phyloP scores from a whole-genome alignment of 192 early-diverging fungal species.

The Rhizophlyctis rosea region DNA sequence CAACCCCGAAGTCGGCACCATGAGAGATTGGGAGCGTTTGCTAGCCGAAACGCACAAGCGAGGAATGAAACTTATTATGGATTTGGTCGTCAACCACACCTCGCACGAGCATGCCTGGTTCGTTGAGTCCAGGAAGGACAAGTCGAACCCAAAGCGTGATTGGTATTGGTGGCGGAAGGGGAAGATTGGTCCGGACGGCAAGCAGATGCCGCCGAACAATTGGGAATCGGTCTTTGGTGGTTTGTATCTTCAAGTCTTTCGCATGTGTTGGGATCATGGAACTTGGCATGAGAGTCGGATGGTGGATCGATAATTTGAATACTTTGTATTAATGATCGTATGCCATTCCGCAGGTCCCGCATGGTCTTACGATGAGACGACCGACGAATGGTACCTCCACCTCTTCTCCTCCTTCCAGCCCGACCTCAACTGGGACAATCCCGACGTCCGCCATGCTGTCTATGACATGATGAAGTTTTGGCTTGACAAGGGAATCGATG shows the following conservation, averaged over 20 bases:
- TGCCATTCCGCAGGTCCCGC: neutral
- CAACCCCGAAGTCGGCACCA: neutral
- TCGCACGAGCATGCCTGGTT: neutral
- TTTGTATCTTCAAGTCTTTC: neutral
- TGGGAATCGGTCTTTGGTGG: neutral
- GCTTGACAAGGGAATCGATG: neutral
- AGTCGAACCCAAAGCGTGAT: neutral
- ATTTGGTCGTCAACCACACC: conserved; percentile 1
- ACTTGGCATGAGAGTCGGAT: no score
- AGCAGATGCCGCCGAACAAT: neutral
- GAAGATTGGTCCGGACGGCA: neutral
- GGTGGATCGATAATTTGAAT: neutral
- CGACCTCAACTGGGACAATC: neutral
- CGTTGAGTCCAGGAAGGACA: neutral
- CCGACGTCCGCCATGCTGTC: neutral
- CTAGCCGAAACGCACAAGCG: neutral
- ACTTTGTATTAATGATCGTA: neutral
- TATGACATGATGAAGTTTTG: neutral
- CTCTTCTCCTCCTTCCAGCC: neutral
- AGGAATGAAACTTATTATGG: conserved; percentile 6
- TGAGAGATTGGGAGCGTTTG: neutral
- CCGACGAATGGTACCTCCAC: neutral
- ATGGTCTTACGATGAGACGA: neutral
- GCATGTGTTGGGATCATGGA: neutral
- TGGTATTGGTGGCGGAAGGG: neutral